Conservation (phyloP, 169 alveolate genomes). For the Cryptosporidium sp. region DNA sequence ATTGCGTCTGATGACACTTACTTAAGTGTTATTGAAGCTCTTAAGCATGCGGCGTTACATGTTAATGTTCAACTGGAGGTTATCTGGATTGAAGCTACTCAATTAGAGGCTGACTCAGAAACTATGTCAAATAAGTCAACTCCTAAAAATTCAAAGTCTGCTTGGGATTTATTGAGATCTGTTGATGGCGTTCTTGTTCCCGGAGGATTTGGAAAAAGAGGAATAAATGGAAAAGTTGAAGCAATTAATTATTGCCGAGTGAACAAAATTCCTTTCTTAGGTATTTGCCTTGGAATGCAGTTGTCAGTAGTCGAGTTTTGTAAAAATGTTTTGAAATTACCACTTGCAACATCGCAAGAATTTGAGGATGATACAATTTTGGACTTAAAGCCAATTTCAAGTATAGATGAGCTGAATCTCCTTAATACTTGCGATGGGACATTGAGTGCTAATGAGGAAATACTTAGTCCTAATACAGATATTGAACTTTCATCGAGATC, state of each 20-base stretch:
- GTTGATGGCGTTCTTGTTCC: constrained; percentile 93
- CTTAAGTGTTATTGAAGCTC: constrained; percentile 91
- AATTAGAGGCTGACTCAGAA: constrained; percentile 77
- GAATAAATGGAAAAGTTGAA: constrained; percentile 90
- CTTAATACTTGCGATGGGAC: constrained; percentile 19
- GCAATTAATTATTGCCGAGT: constrained; percentile 91
- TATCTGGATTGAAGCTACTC: constrained; percentile 82
- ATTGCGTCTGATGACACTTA: constrained; percentile 93
- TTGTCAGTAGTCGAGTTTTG: constrained; percentile 91
- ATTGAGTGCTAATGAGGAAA: constrained; percentile 29
- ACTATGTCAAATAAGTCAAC: constrained; percentile 16
- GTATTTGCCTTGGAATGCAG: constrained; percentile 96
- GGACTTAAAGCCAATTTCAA: constrained; percentile 30
- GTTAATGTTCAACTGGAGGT: constrained; percentile 82
- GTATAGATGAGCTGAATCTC: constrained; percentile 60
- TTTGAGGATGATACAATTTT: constrained; percentile 76
- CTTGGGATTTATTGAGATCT: constrained; percentile 83
- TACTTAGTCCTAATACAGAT: constrained; percentile 37
- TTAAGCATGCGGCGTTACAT: constrained; percentile 92
- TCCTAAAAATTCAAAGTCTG: constrained; percentile 71
- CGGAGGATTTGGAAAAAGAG: constrained; percentile 96
- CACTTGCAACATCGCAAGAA: constrained; percentile 86
- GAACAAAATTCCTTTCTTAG: constrained; percentile 89
- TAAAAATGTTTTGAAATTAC: constrained; percentile 75
- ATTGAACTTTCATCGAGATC: constrained; percentile 48